phyloP scores from a whole-genome alignment of 2,329 filamentous ascomycete genomes.

The Lachnellula occidentalis region DNA sequence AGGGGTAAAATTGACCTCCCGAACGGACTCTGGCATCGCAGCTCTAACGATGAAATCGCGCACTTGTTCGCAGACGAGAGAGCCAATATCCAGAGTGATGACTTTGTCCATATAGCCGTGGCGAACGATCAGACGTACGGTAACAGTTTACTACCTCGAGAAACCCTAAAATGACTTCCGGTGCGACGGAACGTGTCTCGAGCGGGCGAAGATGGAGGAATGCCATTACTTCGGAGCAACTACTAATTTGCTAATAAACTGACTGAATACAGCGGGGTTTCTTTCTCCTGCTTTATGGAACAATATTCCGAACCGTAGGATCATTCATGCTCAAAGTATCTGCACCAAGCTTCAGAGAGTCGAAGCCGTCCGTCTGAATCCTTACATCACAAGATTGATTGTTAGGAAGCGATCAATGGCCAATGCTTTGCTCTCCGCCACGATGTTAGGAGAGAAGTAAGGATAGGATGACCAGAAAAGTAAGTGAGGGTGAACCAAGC shows the following conservation, averaged over 20 bases:
- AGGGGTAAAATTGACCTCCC: not conserved
- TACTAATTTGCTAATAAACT: slow-evolving; percentile 68
- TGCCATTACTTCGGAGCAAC: slow-evolving; percentile 58
- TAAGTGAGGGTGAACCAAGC: slow-evolving; percentile 69
- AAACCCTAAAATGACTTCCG: slow-evolving; percentile 40
- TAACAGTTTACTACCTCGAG: slow-evolving; percentile 55
- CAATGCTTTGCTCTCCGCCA: slow-evolving; percentile 78
- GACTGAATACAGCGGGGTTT: slow-evolving; percentile 61
- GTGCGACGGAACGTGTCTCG: slow-evolving; percentile 48
- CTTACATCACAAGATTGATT: slow-evolving; percentile 37
- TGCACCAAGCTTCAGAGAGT: slow-evolving; percentile 36
- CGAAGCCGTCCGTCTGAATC: slow-evolving; percentile 33
- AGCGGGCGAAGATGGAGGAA: slow-evolving; percentile 69
- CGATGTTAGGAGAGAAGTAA: slow-evolving; percentile 60
- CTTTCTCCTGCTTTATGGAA: slow-evolving; percentile 70
- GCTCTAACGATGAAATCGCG: slow-evolving; percentile 38
- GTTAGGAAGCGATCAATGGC: slow-evolving; percentile 53
- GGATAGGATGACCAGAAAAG: too few species aligned
- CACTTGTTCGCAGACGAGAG: slow-evolving; percentile 49
- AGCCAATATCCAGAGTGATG: slow-evolving; percentile 57
- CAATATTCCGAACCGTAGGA: slow-evolving; percentile 63
- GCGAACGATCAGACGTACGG: slow-evolving; percentile 59
- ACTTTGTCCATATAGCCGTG: slow-evolving; percentile 71
- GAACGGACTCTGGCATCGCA: not conserved
- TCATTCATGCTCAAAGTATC: slow-evolving; percentile 38